phyloP scores from a whole-genome alignment of 139 green algal genomes.

The Ettlia oleoabundans region DNA sequence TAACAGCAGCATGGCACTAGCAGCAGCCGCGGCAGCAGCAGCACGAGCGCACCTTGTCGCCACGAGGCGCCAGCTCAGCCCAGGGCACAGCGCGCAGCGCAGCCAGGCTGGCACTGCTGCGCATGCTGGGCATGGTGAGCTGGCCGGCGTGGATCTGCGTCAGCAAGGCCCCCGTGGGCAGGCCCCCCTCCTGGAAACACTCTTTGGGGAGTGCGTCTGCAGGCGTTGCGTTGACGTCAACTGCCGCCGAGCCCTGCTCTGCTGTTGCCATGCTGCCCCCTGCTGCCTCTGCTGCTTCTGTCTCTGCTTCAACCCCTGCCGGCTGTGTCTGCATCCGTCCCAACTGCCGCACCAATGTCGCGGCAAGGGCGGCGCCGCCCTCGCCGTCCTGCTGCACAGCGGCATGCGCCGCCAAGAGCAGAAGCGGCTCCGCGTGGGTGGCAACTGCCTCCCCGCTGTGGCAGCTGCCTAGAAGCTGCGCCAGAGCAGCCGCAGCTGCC shows the following conservation, averaged over 20 bases:
- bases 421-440: background rate
- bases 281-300: too few species aligned
- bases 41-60: background rate
- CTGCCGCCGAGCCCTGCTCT: too few species aligned
- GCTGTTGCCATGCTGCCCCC: too few species aligned
- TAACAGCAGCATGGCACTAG: background rate
- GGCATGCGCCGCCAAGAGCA: constrained; percentile 26
- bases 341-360: background rate
- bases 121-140: background rate
- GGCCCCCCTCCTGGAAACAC: constrained; percentile 16
- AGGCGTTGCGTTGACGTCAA: background rate
- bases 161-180: constrained; percentile 12
- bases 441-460: background rate
- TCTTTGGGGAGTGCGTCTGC: background rate
- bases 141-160: background rate
- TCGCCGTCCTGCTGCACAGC: background rate
- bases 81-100: constrained; percentile 2
- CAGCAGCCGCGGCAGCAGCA: background rate
- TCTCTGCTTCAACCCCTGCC: too few species aligned
- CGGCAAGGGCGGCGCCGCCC: background rate
- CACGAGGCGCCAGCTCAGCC: background rate
- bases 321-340: background rate
- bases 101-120: background rate
- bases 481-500: background rate
- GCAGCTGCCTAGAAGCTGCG: background rate